Evolutionary conservation across 768 basidiomycete species (phyloP), one percentile per base, ranked within the genome.

Genomic region (Russula abietina): DNA sequence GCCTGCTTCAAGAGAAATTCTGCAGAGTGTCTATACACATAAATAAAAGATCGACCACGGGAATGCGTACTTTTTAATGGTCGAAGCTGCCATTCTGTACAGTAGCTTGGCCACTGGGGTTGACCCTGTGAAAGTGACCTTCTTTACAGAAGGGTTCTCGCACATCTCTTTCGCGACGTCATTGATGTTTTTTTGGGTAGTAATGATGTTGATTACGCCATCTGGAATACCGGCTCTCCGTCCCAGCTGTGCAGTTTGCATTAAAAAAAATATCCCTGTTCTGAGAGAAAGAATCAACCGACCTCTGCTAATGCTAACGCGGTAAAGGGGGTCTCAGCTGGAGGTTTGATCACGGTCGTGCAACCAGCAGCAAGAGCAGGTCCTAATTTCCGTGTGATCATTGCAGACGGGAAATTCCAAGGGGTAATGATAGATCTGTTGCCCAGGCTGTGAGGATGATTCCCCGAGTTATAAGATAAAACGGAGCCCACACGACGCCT

Each of bases 91-190:
- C 78, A 91, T 80, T 5, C 80, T 79, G 66, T 87, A 88, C 26
- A 94, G 76, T 48, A 85, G 69, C 74, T 88, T 93, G 30, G 89
- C 92, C 24, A 94, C 87, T 11, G 81, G 74, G 0, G 91, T 93
- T 8, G 89, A 92, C 2, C 92, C 95, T 6, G 95, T 98, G 73
- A 97, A 97, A 11, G 88, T 86, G 48, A 98, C 81, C 76, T 98
- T 98, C 75, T 83, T 89, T 64, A 99, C 86, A 32, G 73, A 75
- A 67, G 86, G 86, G 78, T 83, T 97, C 73, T 94, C 88, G 72
- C 93, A 96, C 80, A 99, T 83, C 77, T 98, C 96, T 68, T 88
- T 87, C 22, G 93, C 97, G 33, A 98, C 89, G n/a, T 87, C 91
- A 60, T 73, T 71, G 36, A 95, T 85, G 70, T 97, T 84, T 71